Base-by-base conservation (phyloP, 352 stramenopile species). In the Poterioochromonas sp. region DNA sequence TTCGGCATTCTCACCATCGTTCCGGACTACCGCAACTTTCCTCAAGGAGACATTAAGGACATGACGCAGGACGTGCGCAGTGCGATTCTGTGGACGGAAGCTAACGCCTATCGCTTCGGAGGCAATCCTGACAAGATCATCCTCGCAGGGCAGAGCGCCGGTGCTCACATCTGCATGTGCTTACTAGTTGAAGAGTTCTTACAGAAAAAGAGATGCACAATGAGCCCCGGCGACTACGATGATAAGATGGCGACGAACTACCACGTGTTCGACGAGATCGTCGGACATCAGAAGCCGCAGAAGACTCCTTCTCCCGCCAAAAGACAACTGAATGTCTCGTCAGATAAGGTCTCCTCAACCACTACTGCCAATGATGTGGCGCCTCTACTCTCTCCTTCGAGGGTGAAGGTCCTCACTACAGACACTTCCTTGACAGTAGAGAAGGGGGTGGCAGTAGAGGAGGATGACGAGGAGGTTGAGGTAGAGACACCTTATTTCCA, bases 1-100 rank as follows among this genome's bases (percentile, higher is more conserved):
- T 84, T 88, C 40, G 89, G 88, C 8, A 85, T 95, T 70, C 83
- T 96, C 0, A 87, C 94, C 0, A 85, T 96, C 63, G 92, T 91
- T 79, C 91, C 91, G 0, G 91, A 96, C 83, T 95, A 96, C 73
- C 84, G 89, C 41, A 96, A 96, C 79, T 95, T 94, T 80, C 91
- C 91, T 0, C 87, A 92, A 53, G 88, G 86, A 0, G 85, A 89
- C 35, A 80, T 95, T n/a, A 84, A 88, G 18, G 88, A 92, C 41
- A 96, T 96, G 91, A 86, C 95, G 51, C 81, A 91, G 12, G 91
- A 96, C 82, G 85, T 89, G 5, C 89, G 90, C 63, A 79, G 82
- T 39, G 86, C 90, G 11, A 85, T 95, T 78, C 83, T 93, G 77
- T 96, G 90, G 90, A 88, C 90, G 11, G 88, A 94, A 49, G 83